These are phyloP conservation scores for Pyrus communis DNA, from an alignment of 306 rosid genomes.

Conservation along the genomic window DNA sequence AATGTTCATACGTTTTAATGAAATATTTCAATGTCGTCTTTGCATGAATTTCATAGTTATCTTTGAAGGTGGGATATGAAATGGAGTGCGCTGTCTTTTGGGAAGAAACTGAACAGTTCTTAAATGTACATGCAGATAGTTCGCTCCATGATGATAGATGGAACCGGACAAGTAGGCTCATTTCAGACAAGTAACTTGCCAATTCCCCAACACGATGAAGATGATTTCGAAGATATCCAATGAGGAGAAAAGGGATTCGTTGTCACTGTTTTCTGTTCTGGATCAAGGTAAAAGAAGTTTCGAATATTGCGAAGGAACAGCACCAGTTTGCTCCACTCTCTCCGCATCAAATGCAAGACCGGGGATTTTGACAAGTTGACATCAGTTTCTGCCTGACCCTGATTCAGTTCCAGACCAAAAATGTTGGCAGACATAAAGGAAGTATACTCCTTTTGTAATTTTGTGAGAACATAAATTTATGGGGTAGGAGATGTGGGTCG, in stretches of 20 bases:
- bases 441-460: background rate
- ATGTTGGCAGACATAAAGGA: background rate
- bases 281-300: background rate
- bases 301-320: background rate
- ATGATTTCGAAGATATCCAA: slow-evolving; percentile 39
- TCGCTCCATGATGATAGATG: slow-evolving; percentile 54
- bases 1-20: background rate
- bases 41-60: background rate
- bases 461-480: background rate
- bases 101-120: background rate
- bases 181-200: slow-evolving; percentile 28
- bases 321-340: background rate
- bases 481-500: background rate
- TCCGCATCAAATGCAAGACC: background rate
- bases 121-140: slow-evolving; percentile 50
- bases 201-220: slow-evolving; percentile 32
- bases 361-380: background rate
- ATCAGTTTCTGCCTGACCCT: background rate
- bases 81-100: background rate
- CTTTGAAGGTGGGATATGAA: background rate
- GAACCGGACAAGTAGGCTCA: slow-evolving; percentile 49
- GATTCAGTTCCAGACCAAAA: background rate
- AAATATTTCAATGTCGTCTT: background rate
- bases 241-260: slow-evolving; percentile 12
- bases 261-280: background rate